A percentile compares a stretch with the other conserved stretches of the same genome.
phyloP scores from a whole-genome alignment of 2,329 filamentous ascomycete genomes.

The Mycosphaerella sp. region DNA sequence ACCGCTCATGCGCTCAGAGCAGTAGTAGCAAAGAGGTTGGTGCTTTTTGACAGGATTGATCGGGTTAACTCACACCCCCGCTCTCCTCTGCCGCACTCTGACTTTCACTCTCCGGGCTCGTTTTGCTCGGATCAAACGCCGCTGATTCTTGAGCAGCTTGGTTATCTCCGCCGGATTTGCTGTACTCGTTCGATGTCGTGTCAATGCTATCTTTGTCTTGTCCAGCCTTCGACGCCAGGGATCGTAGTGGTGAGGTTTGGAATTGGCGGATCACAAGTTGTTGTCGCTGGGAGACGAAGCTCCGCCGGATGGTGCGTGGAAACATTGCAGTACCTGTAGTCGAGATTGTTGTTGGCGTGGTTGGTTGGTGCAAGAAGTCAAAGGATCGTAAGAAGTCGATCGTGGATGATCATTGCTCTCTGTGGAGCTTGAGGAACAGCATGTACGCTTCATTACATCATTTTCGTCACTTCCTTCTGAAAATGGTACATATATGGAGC shows the following conservation, averaged over 20 bases:
- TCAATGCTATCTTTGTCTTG: slow-evolving; percentile 54
- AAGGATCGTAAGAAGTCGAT: neutral
- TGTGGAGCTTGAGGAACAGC: neutral
- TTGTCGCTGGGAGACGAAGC: slow-evolving; percentile 5
- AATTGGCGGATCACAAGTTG: slow-evolving; percentile 13
- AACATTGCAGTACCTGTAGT: slow-evolving; percentile 7
- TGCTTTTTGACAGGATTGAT: too few relatives aligned
- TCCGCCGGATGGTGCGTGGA: slow-evolving; percentile 10
- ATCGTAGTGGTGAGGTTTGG: slow-evolving; percentile 21
- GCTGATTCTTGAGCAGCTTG: slow-evolving; percentile 50
- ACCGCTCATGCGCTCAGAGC: too few relatives aligned
- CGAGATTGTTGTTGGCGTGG: neutral
- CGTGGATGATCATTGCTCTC: neutral
- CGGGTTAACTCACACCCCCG: slow-evolving; percentile 14
- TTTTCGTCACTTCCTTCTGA: neutral
- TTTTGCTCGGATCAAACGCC: slow-evolving; percentile 64
- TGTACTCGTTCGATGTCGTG: slow-evolving; percentile 59
- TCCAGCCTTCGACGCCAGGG: slow-evolving; percentile 38
- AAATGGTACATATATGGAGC: neutral
- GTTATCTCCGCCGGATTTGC: slow-evolving; percentile 59
- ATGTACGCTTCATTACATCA: slow-evolving; percentile 4
- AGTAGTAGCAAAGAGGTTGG: too few relatives aligned
- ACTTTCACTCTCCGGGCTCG: slow-evolving; percentile 57
- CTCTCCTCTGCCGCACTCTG: slow-evolving; percentile 34
- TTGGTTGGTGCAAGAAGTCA: neutral